A percentile compares a stretch with the other conserved stretches of the same genome.
Conservation (phyloP, 148 eudicot species). For the Fagopyrum homotropicum region DNA sequence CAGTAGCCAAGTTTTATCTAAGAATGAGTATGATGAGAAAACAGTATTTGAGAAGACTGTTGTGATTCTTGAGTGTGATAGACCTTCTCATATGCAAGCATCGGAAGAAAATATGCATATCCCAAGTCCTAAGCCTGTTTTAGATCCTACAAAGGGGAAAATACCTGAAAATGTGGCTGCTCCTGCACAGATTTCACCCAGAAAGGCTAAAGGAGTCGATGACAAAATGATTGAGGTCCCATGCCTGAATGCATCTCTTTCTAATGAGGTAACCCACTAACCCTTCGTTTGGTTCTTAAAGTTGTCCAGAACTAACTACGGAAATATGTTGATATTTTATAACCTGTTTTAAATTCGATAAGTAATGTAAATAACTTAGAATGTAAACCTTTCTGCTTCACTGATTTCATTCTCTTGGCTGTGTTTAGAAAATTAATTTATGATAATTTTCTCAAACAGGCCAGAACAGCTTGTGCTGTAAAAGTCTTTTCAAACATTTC, state of each 20-base stretch:
- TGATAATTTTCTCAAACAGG: constrained; percentile 24
- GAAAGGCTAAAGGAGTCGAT: constrained; percentile 29
- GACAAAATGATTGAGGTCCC: constrained; percentile 25
- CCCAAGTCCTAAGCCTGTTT: constrained; percentile 18
- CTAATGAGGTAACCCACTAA: constrained; percentile 30
- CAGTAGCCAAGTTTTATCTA: constrained; percentile 17
- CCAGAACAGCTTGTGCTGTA: constrained; percentile 20
- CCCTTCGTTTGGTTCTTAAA: background rate
- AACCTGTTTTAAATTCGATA: background rate
- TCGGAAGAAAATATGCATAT: constrained; percentile 21
- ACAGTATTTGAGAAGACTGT: constrained; percentile 79
- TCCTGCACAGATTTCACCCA: constrained; percentile 41
- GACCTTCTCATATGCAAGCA: constrained; percentile 32
- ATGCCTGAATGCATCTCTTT: constrained; percentile 26
- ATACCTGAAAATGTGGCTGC: constrained; percentile 22
- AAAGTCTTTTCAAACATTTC: constrained; percentile 27
- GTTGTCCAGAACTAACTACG: background rate
- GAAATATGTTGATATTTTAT: background rate
- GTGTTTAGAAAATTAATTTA: background rate
- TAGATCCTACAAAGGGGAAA: constrained; percentile 26
- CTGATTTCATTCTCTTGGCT: background rate
- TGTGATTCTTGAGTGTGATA: constrained; percentile 69
- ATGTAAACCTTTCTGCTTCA: background rate
- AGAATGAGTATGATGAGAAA: constrained; percentile 49
- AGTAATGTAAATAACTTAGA: background rate